These are phyloP conservation scores for Vanderwaltozyma tropicalis DNA, from an alignment of 805 yeast species.

Conservation along the genomic window DNA sequence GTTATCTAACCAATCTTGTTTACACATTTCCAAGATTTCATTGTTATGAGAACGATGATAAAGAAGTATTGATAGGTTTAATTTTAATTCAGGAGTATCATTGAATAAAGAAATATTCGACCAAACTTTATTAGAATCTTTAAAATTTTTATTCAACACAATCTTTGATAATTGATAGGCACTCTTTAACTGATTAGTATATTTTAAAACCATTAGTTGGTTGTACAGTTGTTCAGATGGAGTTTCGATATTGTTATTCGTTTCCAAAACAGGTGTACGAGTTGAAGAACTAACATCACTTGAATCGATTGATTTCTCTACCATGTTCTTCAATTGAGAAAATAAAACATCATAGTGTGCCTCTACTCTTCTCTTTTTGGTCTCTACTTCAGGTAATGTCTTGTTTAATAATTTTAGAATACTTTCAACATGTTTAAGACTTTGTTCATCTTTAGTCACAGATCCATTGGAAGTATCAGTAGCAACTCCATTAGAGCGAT, in stretches of 20 bases:
- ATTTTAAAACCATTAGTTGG: conserved; percentile 14
- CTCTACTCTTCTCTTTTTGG: conserved; percentile 14
- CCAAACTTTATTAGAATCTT: conserved; percentile 12
- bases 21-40: conserved; percentile 7
- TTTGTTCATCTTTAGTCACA: not conserved
- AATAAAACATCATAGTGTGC: conserved; percentile 23
- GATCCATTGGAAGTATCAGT: not conserved
- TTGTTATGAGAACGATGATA: conserved; percentile 14
- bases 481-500: not conserved
- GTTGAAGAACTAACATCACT: conserved; percentile 1
- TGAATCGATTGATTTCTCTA: conserved; percentile 11
- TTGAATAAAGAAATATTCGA: conserved; percentile 13
- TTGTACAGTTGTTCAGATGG: conserved; percentile 11
- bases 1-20: conserved; percentile 9
- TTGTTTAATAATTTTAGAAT: conserved; percentile 21
- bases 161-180: conserved; percentile 12
- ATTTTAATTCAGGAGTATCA: conserved; percentile 4
- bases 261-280: not conserved
- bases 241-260: conserved; percentile 1
- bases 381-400: conserved; percentile 19
- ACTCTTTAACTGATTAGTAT: conserved; percentile 9
- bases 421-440: conserved; percentile 16
- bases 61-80: conserved; percentile 15
- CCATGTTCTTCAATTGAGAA: conserved; percentile 17
- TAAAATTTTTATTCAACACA: conserved; percentile 14